A percentile compares a stretch with the other conserved stretches of the same genome.
phyloP scores from a whole-genome alignment of 2,329 filamentous ascomycete genomes.

The Penicillium crustosum region DNA sequence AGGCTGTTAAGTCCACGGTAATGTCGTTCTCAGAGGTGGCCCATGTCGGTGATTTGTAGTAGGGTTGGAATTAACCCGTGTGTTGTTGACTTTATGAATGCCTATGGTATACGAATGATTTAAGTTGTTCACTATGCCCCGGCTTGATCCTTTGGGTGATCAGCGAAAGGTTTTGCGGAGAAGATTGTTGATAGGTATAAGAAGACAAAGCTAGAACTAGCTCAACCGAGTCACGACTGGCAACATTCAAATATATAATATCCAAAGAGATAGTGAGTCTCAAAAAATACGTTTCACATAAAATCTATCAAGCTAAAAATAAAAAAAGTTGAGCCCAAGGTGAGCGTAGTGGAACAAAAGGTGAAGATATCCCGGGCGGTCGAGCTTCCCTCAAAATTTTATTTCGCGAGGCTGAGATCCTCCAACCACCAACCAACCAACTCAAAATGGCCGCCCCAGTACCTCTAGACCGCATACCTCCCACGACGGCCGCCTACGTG shows the following conservation, averaged over 20 bases:
- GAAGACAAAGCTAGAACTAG: neutral
- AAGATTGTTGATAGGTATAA: no score
- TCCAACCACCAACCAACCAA: conserved; percentile 2
- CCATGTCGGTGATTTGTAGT: neutral
- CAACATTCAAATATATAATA: neutral
- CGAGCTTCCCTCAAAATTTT: conserved; percentile 6
- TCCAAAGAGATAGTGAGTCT: no score
- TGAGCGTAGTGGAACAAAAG: neutral
- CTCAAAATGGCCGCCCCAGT: conserved; percentile 34
- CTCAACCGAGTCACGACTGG: neutral
- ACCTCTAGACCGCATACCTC: conserved; percentile 44
- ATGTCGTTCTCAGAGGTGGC: neutral
- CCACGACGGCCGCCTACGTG: conserved; percentile 61
- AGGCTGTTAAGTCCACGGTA: neutral
- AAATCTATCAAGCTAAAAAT: no score
- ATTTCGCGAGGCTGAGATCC: neutral
- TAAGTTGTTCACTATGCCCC: neutral
- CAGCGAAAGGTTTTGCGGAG: neutral
- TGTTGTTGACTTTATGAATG: neutral
- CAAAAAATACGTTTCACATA: neutral
- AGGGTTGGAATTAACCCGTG: neutral
- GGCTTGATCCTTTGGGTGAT: neutral
- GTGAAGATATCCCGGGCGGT: conserved; percentile 7
- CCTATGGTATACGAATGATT: neutral
- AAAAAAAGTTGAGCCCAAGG: neutral